Evolutionary conservation across 768 basidiomycete species (phyloP).

Genomic region (Podaxis sp.): DNA sequence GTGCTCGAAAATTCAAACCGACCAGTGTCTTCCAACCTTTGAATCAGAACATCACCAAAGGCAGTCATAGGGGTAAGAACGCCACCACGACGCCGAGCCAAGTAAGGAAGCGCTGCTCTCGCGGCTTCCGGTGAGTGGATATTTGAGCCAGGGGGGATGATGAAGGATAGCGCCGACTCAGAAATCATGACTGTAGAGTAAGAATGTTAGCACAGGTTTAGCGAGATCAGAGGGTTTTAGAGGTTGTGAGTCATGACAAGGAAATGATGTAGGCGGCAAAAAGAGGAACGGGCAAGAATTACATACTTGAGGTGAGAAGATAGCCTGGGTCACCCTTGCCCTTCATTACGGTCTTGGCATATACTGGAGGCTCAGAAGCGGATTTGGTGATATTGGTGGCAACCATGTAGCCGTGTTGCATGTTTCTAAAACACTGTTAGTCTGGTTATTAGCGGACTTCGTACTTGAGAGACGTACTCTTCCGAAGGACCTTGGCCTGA

Average conservation of each 20-base stretch:
- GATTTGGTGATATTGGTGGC: conserved; percentile 70
- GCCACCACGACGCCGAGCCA: conserved; percentile 71
- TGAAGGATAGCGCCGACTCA: conserved; percentile 72
- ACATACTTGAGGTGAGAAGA: conserved; percentile 48
- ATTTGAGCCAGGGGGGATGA: conserved; percentile 39
- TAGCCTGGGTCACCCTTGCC: conserved; percentile 81
- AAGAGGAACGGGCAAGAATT: too few species aligned
- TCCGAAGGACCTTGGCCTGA: conserved; percentile 63
- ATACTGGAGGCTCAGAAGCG: conserved; percentile 36
- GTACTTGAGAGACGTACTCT: conserved; percentile 38
- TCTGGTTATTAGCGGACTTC: neutral
- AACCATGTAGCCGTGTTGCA: conserved; percentile 57
- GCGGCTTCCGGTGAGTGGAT: conserved; percentile 17
- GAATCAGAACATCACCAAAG: conserved; percentile 71
- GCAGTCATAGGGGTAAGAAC: conserved; percentile 81
- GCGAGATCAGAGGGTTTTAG: neutral
- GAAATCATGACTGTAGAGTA: conserved; percentile 35
- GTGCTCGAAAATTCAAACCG: conserved; percentile 53
- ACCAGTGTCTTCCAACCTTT: conserved; percentile 57
- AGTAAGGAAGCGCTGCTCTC: conserved; percentile 46
- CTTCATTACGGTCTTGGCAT: conserved; percentile 57
- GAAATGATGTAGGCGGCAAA: neutral
- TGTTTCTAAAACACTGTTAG: conserved; percentile 31
- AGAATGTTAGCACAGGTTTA: neutral
- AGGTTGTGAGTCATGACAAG: neutral